Percentiles rank a stretch among this genome's conserved stretches.
Evolutionary conservation across 495 filamentous ascomycete species (phyloP).

Genomic region (Tuber calosporum): DNA sequence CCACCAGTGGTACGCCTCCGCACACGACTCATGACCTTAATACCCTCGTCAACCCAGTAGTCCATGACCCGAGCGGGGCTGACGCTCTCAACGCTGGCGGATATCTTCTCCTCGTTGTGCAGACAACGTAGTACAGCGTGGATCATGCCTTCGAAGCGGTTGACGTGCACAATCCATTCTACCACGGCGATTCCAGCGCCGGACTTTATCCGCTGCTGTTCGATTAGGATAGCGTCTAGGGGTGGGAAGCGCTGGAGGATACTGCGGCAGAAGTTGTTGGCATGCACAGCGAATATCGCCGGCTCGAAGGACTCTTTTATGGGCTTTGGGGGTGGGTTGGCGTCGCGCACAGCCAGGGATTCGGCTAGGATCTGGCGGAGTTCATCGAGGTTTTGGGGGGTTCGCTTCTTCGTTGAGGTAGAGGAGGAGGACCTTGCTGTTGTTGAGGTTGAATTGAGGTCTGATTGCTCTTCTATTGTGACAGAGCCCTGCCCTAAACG

Average conservation of each 20-base stretch:
- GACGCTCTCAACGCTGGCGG: conserved; percentile 26
- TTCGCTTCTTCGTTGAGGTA: conserved; percentile 27
- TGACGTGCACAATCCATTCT: conserved; percentile 88
- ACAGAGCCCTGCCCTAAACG: neutral
- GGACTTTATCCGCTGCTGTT: conserved; percentile 80
- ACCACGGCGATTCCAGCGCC: conserved; percentile 56
- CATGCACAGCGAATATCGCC: conserved; percentile 51
- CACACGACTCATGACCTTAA: conserved; percentile 22
- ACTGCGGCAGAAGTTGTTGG: conserved; percentile 55
- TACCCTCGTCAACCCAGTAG: conserved; percentile 21
- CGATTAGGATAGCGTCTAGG: conserved; percentile 74
- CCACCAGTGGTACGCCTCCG: conserved; percentile 40
- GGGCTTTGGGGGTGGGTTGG: conserved; percentile 28
- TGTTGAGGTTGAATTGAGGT: neutral
- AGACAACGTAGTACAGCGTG: conserved; percentile 65
- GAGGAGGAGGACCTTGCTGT: neutral
- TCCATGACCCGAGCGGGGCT: conserved; percentile 24
- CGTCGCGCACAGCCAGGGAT: conserved; percentile 11
- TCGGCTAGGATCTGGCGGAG: conserved; percentile 4
- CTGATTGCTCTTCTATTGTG: neutral
- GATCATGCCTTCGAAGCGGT: conserved; percentile 83
- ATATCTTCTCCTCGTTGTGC: conserved; percentile 41
- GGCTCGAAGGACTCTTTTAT: conserved; percentile 52
- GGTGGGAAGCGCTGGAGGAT: conserved; percentile 48
- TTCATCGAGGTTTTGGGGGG: neutral